Conservation (phyloP, 2,329 filamentous ascomycete species). For the Blumeria graminis region DNA sequence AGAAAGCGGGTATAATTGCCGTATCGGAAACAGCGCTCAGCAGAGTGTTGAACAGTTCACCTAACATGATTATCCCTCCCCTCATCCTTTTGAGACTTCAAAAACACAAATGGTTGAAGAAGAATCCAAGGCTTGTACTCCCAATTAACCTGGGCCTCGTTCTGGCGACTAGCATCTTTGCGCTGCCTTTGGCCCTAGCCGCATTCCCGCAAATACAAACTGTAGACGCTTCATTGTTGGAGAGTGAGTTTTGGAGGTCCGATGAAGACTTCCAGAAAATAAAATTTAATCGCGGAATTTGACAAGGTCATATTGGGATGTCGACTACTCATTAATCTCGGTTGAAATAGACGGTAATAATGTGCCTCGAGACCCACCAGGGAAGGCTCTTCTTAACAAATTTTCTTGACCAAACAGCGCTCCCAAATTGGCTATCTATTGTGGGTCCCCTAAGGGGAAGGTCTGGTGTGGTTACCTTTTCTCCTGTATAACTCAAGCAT, state of each 20-base stretch:
- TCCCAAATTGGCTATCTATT: too few relatives aligned
- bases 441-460: too few relatives aligned
- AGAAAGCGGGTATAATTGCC: constrained; percentile 66
- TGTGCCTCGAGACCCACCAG: background rate
- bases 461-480: too few relatives aligned
- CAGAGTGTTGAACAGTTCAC: constrained; percentile 77
- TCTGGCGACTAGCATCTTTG: constrained; percentile 64
- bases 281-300: constrained; percentile 94
- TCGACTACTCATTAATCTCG: background rate
- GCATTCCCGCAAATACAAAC: constrained; percentile 82
- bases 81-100: constrained; percentile 68
- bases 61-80: constrained; percentile 91
- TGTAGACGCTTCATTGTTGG: constrained; percentile 49
- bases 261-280: constrained; percentile 63
- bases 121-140: constrained; percentile 49
- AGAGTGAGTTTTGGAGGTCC: constrained; percentile 64
- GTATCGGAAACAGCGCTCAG: constrained; percentile 84
- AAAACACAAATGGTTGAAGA: constrained; percentile 57
- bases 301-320: constrained; percentile 1
- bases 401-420: too few relatives aligned
- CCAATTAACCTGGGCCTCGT: constrained; percentile 78
- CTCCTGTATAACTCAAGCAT: too few relatives aligned
- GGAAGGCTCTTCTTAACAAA: too few relatives aligned
- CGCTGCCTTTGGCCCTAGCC: constrained; percentile 68
- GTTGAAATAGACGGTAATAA: background rate